These are phyloP conservation scores for Arctium minus DNA, from an alignment of 129 eudicot genomes.

Conservation along the genomic window DNA sequence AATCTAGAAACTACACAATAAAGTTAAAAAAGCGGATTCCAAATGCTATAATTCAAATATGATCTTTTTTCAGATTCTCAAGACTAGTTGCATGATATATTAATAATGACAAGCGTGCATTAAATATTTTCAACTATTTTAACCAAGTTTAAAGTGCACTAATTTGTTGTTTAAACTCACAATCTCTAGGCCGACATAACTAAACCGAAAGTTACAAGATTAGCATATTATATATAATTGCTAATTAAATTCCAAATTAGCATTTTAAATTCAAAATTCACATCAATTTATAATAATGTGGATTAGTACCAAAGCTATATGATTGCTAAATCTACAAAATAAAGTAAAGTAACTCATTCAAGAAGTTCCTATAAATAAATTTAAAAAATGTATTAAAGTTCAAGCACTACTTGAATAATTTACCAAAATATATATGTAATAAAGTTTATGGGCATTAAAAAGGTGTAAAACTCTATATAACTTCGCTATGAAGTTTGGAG, in stretches of 20 bases:
- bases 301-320: conserved; percentile 22
- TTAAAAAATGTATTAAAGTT: conserved; percentile 1
- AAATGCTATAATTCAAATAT: conserved; percentile 16
- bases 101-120: conserved; percentile 34
- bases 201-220: conserved; percentile 31
- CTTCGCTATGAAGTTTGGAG: conserved; percentile 34
- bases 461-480: conserved; percentile 14
- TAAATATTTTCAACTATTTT: conserved; percentile 19
- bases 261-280: conserved; percentile 1
- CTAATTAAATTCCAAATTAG: not conserved
- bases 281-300: conserved; percentile 3
- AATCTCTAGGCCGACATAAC: conserved; percentile 7
- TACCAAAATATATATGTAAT: not conserved
- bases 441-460: conserved; percentile 1
- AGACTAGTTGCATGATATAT: not conserved
- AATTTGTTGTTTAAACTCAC: conserved; percentile 12
- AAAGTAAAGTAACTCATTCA: conserved; percentile 19
- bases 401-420: conserved; percentile 20
- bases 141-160: conserved; percentile 28
- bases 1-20: conserved; percentile 3
- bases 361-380: not conserved
- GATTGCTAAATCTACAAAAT: conserved; percentile 18
- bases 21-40: conserved; percentile 9
- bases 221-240: conserved; percentile 3
- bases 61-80: not conserved